Evolutionary conservation across 2,329 filamentous ascomycete genomes (phyloP), one percentile per base, ranked within the genome.

Genomic region (Verticillium zaregamsianum): DNA sequence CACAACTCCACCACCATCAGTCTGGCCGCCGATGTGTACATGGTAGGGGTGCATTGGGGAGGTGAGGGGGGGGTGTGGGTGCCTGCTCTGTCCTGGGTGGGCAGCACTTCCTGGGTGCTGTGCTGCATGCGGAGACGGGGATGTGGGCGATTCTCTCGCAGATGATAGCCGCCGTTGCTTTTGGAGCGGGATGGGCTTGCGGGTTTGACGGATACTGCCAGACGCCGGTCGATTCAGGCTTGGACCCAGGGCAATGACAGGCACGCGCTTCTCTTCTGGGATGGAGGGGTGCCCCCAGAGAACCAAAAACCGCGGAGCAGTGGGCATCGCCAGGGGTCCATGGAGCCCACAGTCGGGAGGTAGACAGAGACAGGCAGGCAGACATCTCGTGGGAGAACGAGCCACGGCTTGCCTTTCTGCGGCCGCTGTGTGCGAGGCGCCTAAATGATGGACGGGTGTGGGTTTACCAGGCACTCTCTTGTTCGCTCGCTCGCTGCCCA

Each of bases 91-190:
- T n/a, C 17, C 39, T 23, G 40, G 40, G 9, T 49, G 20, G 40
- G 40, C 40, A 49, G 40, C 40, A 23, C 23, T n/a, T 49, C 23
- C 20, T 23, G 40, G 40, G 40, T 49, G 40, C 40, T 49, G 40
- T 49, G 40, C 40, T 49, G 61, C 61, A 63, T 63, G 61, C 63
- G 63, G 62, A 58, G 55, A 59, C 62, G 62, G 56, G 62, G 62
- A 54, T 59, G 55, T 57, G 58, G 54, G 33, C 45, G 56, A 60
- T 62, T 65, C 40, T 25, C 52, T 63, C 62, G 58, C 59, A 64
- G 62, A 31, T 59, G 63, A 64, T 65, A 65, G 63, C 63, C 63
- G 63, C 63, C 63, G 52, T 60, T 57, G 62, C 62, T 62, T 56
- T 57, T 59, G 54, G 20, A 49, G 40, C 40, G 40, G 40, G 40